phyloP scores from a whole-genome alignment of 306 rosid genomes.

The barrel medic (Medicago truncatula) region DNA sequence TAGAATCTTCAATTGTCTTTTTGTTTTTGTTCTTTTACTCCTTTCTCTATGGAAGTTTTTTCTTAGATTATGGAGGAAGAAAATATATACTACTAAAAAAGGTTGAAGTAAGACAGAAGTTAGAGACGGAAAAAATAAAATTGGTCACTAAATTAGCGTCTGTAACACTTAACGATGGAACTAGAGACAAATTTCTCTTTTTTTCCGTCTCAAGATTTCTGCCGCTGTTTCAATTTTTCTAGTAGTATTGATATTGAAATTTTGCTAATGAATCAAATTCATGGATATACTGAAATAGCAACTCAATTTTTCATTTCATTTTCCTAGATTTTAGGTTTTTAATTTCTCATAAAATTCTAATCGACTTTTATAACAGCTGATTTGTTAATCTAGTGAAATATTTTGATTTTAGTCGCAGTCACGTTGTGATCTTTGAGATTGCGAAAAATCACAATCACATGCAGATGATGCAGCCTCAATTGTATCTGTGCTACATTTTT shows the following conservation, averaged over 20 bases:
- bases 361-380: not conserved
- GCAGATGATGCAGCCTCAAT: not conserved
- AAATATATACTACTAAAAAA: not conserved
- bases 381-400: not conserved
- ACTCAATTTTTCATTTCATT: conserved; percentile 23
- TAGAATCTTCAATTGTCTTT: conserved; percentile 14
- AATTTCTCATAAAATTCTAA: not conserved
- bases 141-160: not conserved
- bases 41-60: not conserved
- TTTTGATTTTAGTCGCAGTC: not conserved
- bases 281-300: not conserved
- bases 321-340: conserved; percentile 7
- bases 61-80: not conserved
- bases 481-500: not conserved
- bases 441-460: not conserved
- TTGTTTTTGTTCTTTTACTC: conserved; percentile 7
- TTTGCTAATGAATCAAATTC: not conserved
- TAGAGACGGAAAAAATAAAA: not conserved
- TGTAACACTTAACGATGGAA: not conserved
- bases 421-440: not conserved
- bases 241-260: conserved; percentile 11
- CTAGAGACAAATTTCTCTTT: not conserved
- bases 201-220: not conserved
- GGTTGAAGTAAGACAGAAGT: not conserved
- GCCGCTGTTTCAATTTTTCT: not conserved